A percentile compares a stretch with the other conserved stretches of the same genome.
Evolutionary conservation across 345 rosid species (phyloP).

Genomic region (Citrus inodora): DNA sequence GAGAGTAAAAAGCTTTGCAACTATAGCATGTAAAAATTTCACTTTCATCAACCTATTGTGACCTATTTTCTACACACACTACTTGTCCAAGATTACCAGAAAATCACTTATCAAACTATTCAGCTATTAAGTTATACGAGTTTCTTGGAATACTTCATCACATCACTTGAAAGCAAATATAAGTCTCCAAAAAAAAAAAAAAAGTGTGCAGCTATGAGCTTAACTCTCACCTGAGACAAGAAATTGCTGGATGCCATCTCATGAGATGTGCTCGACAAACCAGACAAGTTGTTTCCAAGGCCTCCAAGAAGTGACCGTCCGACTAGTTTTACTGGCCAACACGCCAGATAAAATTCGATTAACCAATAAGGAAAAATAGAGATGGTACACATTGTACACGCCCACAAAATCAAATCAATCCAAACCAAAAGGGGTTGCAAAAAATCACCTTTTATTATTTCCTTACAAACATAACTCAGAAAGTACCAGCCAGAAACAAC

Average conservation of each 20-base stretch:
- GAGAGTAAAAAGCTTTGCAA: not conserved
- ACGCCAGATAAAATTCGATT: not conserved
- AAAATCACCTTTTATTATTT: not conserved
- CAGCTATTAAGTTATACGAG: not conserved
- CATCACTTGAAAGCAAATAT: not conserved
- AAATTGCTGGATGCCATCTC: not conserved
- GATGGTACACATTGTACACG: too few species aligned
- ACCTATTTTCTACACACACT: not conserved
- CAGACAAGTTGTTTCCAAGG: slow-evolving; percentile 12
- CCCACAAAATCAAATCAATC: not conserved
- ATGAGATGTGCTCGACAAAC: slow-evolving; percentile 10
- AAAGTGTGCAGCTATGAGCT: not conserved
- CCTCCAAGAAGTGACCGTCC: slow-evolving; percentile 2
- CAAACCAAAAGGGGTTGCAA: not conserved
- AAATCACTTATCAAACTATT: not conserved
- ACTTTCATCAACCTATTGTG: not conserved
- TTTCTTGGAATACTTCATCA: not conserved
- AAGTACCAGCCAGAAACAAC: not conserved
- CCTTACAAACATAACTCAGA: not conserved
- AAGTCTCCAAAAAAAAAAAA: not conserved
- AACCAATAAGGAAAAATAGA: not conserved
- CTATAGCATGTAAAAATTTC: not conserved
- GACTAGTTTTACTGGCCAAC: not conserved
- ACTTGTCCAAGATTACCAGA: too few species aligned
- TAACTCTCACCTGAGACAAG: slow-evolving; percentile 16